Percentiles rank a stretch among this genome's conserved stretches.
These are phyloP conservation scores for Eimeria acervulina DNA, from an alignment of 169 alveolate species.

Conservation along the genomic window DNA sequence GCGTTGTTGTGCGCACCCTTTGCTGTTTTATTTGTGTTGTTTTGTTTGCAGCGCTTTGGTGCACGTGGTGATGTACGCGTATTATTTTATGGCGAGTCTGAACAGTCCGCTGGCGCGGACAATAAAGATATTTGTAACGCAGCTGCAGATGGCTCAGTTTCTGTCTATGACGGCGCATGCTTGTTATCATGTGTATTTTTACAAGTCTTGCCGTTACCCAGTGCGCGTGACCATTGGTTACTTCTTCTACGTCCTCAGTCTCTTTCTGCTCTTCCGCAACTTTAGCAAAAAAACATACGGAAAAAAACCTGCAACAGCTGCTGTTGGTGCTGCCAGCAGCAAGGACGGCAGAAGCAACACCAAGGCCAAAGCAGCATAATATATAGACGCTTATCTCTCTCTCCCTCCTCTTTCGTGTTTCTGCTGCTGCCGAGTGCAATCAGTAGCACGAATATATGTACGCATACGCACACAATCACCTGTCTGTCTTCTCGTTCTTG, in stretches of 20 bases:
- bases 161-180: slow-evolving; percentile 75
- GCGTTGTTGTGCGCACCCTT: neutral
- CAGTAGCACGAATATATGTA: too few relatives aligned
- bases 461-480: neutral
- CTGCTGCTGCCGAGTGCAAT: neutral
- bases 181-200: slow-evolving; percentile 60
- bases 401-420: neutral
- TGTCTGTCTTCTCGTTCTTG: neutral
- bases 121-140: slow-evolving; percentile 84
- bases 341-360: neutral
- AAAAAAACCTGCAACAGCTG: neutral
- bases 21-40: neutral
- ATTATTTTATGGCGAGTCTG: slow-evolving; percentile 85
- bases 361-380: neutral
- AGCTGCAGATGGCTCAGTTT: slow-evolving; percentile 87
- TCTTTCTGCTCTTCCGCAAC: slow-evolving; percentile 84
- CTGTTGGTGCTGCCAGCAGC: neutral
- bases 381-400: too few relatives aligned
- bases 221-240: slow-evolving; percentile 81
- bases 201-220: slow-evolving; percentile 80
- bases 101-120: slow-evolving; percentile 72
- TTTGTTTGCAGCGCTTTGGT: slow-evolving; percentile 83
- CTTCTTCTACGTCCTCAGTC: slow-evolving; percentile 83
- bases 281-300: slow-evolving; percentile 85
- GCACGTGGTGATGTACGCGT: slow-evolving; percentile 88